Base-by-base conservation (phyloP, 148 eudicot species). In the Pouteria glomerata region DNA sequence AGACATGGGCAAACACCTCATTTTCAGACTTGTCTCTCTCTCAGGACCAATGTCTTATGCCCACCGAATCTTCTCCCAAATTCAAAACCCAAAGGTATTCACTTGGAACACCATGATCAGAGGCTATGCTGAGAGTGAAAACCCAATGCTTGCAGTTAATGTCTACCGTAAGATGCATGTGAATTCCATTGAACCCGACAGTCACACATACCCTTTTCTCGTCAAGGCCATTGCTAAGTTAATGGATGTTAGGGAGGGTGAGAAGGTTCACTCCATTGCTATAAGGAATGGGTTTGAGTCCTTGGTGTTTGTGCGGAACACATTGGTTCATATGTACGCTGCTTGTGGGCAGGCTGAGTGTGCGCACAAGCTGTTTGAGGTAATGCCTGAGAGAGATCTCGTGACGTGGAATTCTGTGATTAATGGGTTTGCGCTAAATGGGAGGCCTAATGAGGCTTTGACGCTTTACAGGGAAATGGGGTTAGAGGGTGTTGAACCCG, bases 401-500 rank as follows among this genome's bases (percentile, higher is more conserved):
- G 96, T 92, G 61, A 85, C 89, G 61, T 92, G 96, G 96, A 92
- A 92, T 68, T 82, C 93, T 42, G 87, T 88, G 44, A 86, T 90
- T 56, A 92, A 92, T 84, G 96, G 90, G 68, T 85, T 83, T 80
- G 87, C 85, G 18, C 66, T 84, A 52, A 92, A 92, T 76, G 85
- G 90, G 27, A 79, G 82, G 73, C 88, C 96, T 13, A 77, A 82
- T 71, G 88, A 88, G 74, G 78, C 82, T 3, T 74, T 92, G 70
- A 72, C 63, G 7, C 81, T 90, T 76, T 90, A 69, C 71, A 71
- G 77, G 84, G 76, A 84, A 34, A 85, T 92, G 93, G 73, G 63
- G 11, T 48, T 71, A 55, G 89, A 82, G 26, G 87, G 82, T 74
- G 78, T 92, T 60, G 82, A 74, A 71, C 91, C 91, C 34, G 98